Evolutionary conservation across 495 filamentous ascomycete species (phyloP), one percentile per base, ranked within the genome.

Genomic region (Parathielavia hyrcaniae): DNA sequence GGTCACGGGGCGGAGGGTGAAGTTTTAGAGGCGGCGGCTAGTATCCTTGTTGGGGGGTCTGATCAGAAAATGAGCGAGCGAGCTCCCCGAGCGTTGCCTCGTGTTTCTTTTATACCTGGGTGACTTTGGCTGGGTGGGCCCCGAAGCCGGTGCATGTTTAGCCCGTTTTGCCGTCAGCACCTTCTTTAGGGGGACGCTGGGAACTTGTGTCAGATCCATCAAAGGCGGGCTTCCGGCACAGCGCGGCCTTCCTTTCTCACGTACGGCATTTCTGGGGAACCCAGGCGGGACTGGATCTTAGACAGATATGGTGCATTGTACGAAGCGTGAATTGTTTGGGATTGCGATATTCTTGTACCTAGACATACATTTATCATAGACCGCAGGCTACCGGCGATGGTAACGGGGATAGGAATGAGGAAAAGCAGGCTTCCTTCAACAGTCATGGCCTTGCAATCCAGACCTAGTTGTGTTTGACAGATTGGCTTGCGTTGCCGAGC

Each of bases 1-100:
- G 69, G 45, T 82, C 16, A 82, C 79, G 0, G 79, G 79, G 23
- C 68, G 77, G 63, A 81, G 77, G 66, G 75, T 81, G 60, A 81
- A 75, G 70, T 65, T 81, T 5, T 74, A 64, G 55, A 19, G 26
- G 26, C n/a, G 7, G 3, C 35, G 20, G 6, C 2, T 14, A n/a
- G n/a, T n/a, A 19, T 11, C 4, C n/a, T 11, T 16, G 45, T 6
- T 2, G 26, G 26, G 26, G 26, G 26, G 6, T 3, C 6, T 30
- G 26, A 3, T 30, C 26, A 47, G 23, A 16, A 14, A 5, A n/a
- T 11, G 30, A 30, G n/a, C n/a, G 2, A 17, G 4, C 9, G 10
- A 10, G 19, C 10, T 5, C 43, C 1, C 26, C 32, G 23, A 48
- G 45, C 12, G 45, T 30, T n/a, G 5, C 45, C 12, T 32, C 14